Evolutionary conservation across 495 filamentous ascomycete species (phyloP), one percentile per base, ranked within the genome.

Genomic region (Tuber melanosporum): DNA sequence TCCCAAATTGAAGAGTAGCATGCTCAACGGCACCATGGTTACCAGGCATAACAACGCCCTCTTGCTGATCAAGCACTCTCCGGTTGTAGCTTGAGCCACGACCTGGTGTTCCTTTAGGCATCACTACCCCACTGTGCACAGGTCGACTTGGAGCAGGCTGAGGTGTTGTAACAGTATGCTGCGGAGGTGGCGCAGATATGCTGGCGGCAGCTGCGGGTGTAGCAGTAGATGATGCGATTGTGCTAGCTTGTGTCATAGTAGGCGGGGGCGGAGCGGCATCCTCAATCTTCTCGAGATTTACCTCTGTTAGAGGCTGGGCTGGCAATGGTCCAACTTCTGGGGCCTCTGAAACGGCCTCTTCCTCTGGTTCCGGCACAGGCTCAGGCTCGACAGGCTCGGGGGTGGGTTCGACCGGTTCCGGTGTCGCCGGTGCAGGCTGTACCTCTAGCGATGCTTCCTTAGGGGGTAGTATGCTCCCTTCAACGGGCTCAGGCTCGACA

Each of bases 21-120:
- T 93, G 91, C 83, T 97, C 94, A 14, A 99, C 93, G 57, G 94
- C 94, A 17, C 71, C 78, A 81, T 97, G 94, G 85, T 98, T 97
- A n/a, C 93, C 94, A 45, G 95, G 95, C 95, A 99, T 98, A 72
- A 97, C 92, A 49, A 99, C 95, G 26, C 94, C 93, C 84, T 99
- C 96, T 83, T 95, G 94, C 82, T 99, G 95, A 78, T 98, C 94
- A 81, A 96, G 88, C 66, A 97, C 88, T 78, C 93, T 91, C 43
- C 94, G 90, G 7, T 36, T 66, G 26, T 66, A 8, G 83, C 94
- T 90, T 82, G 91, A 92, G 80, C 91, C 92, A 45, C 93, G 88
- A 15, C 75, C 78, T 49, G 83, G 81, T 22, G 81, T 83, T 22
- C 73, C 74, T 45, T 82, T 83, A 10, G 92, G 78, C 77, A 80